These are phyloP conservation scores for Berberis vulgaris DNA, from an alignment of 164 flowering plant species.

Conservation along the genomic window DNA sequence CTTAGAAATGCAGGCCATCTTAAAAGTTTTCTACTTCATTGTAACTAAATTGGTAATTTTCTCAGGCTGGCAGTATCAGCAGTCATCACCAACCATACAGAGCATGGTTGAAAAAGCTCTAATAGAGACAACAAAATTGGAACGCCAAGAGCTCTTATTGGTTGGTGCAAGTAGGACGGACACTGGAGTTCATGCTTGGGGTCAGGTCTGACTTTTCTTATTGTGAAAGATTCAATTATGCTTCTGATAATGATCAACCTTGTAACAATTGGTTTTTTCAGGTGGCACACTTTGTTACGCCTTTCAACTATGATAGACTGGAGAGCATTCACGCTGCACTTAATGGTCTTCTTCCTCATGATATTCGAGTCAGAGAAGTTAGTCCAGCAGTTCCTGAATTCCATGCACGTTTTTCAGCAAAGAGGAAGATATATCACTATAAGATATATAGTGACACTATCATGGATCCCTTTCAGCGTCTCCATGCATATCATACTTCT, in stretches of 20 bases:
- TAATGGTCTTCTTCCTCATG: constrained; percentile 80
- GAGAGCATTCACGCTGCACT: constrained; percentile 67
- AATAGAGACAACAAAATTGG: constrained; percentile 52
- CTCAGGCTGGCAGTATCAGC: constrained; percentile 95
- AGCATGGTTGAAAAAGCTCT: constrained; percentile 63
- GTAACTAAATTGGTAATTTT: not conserved
- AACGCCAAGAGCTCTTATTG: constrained; percentile 53
- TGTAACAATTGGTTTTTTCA: constrained; percentile 25
- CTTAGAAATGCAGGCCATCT: no score
- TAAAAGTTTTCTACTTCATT: not conserved
- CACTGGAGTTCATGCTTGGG: constrained; percentile 94
- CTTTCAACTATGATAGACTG: constrained; percentile 66
- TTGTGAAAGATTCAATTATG: not conserved
- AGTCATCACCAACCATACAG: constrained; percentile 79
- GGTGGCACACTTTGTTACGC: constrained; percentile 94
- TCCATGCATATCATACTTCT: constrained; percentile 50
- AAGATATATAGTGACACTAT: constrained; percentile 62
- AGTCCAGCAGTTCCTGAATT: constrained; percentile 75
- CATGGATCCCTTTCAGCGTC: constrained; percentile 84
- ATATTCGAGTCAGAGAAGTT: constrained; percentile 76
- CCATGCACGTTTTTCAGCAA: constrained; percentile 83
- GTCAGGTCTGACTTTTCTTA: constrained; percentile 57
- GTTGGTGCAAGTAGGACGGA: constrained; percentile 93
- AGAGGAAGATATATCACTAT: constrained; percentile 73
- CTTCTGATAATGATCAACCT: not conserved